phyloP scores from a whole-genome alignment of 2,329 filamentous ascomycete genomes.

The Beauveria scarabaeidicola region DNA sequence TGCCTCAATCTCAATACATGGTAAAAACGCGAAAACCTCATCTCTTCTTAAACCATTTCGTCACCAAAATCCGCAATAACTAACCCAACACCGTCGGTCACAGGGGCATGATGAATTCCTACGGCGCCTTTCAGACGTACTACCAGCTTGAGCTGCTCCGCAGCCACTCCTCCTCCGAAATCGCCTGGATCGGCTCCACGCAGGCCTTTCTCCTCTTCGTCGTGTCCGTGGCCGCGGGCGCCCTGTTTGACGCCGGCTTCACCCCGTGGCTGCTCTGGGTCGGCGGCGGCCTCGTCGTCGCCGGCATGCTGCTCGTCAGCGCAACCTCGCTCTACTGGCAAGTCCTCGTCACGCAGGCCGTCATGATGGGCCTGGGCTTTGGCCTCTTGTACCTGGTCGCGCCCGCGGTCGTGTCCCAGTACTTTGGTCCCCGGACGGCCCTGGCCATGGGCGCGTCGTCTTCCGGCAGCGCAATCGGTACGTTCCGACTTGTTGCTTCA shows the following conservation, averaged over 20 bases:
- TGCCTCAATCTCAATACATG: slow-evolving; percentile 48
- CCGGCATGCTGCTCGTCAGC: slow-evolving; percentile 50
- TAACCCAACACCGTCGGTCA: not conserved
- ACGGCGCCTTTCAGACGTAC: slow-evolving; percentile 48
- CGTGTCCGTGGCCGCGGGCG: slow-evolving; percentile 27
- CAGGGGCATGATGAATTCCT: slow-evolving; percentile 22
- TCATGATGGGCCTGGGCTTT: slow-evolving; percentile 31
- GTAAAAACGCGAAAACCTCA: not conserved
- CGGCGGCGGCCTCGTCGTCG: slow-evolving; percentile 27
- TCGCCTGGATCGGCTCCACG: slow-evolving; percentile 27
- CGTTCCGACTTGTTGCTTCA: not conserved
- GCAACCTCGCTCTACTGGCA: slow-evolving; percentile 29
- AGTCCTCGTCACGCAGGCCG: slow-evolving; percentile 22
- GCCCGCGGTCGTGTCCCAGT: slow-evolving; percentile 30
- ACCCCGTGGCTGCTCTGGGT: slow-evolving; percentile 25
- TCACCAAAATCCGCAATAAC: not conserved
- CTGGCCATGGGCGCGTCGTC: slow-evolving; percentile 33
- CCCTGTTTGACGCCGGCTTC: slow-evolving; percentile 30
- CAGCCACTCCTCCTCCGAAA: slow-evolving; percentile 20
- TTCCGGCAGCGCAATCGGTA: slow-evolving; percentile 26
- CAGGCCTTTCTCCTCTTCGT: slow-evolving; percentile 29
- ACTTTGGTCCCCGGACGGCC: slow-evolving; percentile 29
- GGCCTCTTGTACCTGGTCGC: slow-evolving; percentile 30
- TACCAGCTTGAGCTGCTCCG: slow-evolving; percentile 32
- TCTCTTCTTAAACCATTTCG: not conserved